Evolutionary conservation across 2,329 filamentous ascomycete genomes (phyloP).

Genomic region (Diaporthe citrichinensis): DNA sequence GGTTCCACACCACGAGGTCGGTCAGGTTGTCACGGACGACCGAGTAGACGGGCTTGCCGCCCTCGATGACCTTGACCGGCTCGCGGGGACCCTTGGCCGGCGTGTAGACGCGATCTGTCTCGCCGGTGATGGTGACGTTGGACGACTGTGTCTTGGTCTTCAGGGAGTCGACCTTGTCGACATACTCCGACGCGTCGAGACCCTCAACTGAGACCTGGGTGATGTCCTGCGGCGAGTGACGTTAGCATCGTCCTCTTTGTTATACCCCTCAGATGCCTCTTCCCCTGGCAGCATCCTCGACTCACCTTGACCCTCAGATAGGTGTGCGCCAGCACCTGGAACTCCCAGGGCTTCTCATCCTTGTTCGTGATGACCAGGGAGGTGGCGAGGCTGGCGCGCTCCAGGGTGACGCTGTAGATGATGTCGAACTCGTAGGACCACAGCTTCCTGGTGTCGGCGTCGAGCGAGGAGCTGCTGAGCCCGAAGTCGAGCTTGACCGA

Average conservation of each 20-base stretch:
- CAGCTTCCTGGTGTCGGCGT: slow-evolving; percentile 74
- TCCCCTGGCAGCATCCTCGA: slow-evolving; percentile 30
- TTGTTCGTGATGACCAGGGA: slow-evolving; percentile 91
- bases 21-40: slow-evolving; percentile 87
- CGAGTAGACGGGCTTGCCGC: slow-evolving; percentile 75
- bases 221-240: slow-evolving; percentile 77
- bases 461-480: slow-evolving; percentile 80
- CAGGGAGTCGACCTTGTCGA: slow-evolving; percentile 84
- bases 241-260: not conserved
- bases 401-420: slow-evolving; percentile 92
- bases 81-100: slow-evolving; percentile 72
- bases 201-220: slow-evolving; percentile 79
- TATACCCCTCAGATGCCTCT: not conserved
- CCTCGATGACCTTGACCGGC: slow-evolving; percentile 73
- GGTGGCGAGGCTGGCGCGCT: slow-evolving; percentile 81
- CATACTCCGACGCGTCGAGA: slow-evolving; percentile 81
- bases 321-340: slow-evolving; percentile 91
- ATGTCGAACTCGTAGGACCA: slow-evolving; percentile 93
- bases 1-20: slow-evolving; percentile 97
- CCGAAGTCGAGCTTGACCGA: slow-evolving; percentile 97
- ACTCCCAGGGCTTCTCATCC: slow-evolving; percentile 85
- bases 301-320: slow-evolving; percentile 86
- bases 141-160: slow-evolving; percentile 76
- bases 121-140: slow-evolving; percentile 78
- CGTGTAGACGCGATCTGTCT: slow-evolving; percentile 92